Conservation (phyloP, 352 stramenopile species). For the Phytopythium helicoides region DNA sequence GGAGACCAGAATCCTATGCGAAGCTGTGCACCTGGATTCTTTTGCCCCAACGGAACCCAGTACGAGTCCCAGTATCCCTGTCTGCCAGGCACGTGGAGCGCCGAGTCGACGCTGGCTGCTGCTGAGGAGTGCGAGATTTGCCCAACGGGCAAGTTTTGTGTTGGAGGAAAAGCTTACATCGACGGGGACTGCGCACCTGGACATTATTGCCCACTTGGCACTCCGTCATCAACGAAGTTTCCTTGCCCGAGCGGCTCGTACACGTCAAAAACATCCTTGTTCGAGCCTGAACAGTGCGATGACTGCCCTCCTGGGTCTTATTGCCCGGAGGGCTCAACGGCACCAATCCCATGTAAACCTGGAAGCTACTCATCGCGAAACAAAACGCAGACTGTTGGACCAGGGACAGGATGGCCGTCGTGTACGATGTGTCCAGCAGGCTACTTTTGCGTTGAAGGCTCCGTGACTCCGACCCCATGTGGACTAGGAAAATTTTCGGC, state of each 20-base stretch:
- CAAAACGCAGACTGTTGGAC: slow-evolving; percentile 65
- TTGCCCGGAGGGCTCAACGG: slow-evolving; percentile 57
- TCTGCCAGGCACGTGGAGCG: slow-evolving; percentile 86
- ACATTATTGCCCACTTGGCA: slow-evolving; percentile 89
- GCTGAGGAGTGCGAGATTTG: slow-evolving; percentile 78
- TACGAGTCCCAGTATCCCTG: slow-evolving; percentile 79
- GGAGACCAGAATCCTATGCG: slow-evolving; percentile 67
- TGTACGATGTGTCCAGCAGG: slow-evolving; percentile 81
- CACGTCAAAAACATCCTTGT: slow-evolving; percentile 70
- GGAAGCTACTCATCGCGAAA: slow-evolving; percentile 74
- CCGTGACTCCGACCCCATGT: slow-evolving; percentile 60
- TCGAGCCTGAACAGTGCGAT: slow-evolving; percentile 70
- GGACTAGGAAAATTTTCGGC: slow-evolving; percentile 61
- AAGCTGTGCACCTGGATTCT: slow-evolving; percentile 70
- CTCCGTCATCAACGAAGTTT: slow-evolving; percentile 55
- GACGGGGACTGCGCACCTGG: slow-evolving; percentile 73
- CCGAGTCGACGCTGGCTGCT: slow-evolving; percentile 53
- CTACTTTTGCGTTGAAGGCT: slow-evolving; percentile 77
- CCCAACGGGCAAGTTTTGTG: slow-evolving; percentile 84
- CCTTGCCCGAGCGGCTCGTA: slow-evolving; percentile 86
- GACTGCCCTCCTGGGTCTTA: slow-evolving; percentile 79
- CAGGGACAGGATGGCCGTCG: slow-evolving; percentile 44
- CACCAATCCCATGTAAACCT: slow-evolving; percentile 65
- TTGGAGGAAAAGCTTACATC: slow-evolving; percentile 71
- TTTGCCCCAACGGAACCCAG: slow-evolving; percentile 76